phyloP scores from a whole-genome alignment of 192 early-diverging fungal species.

The Blastocladiella britannica region DNA sequence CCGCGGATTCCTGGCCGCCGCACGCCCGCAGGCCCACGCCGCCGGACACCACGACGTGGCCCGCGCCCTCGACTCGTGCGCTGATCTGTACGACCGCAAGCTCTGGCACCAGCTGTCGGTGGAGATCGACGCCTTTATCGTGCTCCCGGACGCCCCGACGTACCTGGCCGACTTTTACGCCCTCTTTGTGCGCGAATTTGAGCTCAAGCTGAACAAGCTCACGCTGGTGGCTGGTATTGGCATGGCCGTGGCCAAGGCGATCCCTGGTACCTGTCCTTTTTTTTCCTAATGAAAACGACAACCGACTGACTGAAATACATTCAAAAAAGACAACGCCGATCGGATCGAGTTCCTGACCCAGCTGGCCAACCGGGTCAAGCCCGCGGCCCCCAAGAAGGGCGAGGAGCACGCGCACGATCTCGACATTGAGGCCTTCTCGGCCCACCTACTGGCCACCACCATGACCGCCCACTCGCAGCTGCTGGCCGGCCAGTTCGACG shows the following conservation, averaged over 20 bases:
- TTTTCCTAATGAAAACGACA: neutral
- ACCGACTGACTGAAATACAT: neutral
- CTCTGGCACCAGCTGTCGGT: conserved; percentile 96
- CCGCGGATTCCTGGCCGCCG: neutral
- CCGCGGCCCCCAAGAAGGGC: conserved; percentile 6
- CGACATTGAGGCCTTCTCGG: conserved; percentile 42
- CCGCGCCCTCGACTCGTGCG: conserved; percentile 51
- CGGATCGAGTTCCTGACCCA: conserved; percentile 53
- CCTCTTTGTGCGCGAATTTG: conserved; percentile 84
- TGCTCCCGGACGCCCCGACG: conserved; percentile 48
- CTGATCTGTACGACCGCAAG: conserved; percentile 84
- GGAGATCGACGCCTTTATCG: conserved; percentile 54
- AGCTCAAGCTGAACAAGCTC: conserved; percentile 83
- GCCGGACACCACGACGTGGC: neutral
- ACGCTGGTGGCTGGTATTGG: conserved; percentile 63
- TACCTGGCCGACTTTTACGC: conserved; percentile 66
- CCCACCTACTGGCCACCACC: conserved; percentile 63
- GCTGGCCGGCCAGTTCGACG: conserved; percentile 51
- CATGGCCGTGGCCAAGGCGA: conserved; percentile 48
- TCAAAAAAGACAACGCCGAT: conserved; percentile 31
- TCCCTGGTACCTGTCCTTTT: conserved; percentile 26
- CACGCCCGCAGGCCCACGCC: neutral
- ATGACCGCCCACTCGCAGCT: conserved; percentile 73
- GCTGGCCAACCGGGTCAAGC: conserved; percentile 50
- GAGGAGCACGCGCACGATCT: conserved; percentile 1